Conservation (phyloP, 495 filamentous ascomycete genomes). For the Pyrenula aspistea region DNA sequence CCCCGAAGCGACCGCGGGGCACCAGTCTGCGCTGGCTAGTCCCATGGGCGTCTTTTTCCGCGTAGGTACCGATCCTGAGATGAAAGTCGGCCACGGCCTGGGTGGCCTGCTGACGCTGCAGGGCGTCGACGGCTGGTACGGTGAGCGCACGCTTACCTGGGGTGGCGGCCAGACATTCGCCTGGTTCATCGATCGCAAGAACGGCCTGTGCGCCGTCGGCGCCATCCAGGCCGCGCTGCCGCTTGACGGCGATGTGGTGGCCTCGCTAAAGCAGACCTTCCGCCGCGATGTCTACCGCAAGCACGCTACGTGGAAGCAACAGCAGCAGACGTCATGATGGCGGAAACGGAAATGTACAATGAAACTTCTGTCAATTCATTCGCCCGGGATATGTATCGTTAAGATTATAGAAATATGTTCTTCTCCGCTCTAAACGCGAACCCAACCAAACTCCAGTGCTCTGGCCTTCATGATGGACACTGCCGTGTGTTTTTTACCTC, state of each 20-base stretch:
- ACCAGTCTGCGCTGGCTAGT: slow-evolving; percentile 9
- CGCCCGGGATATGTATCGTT: neutral
- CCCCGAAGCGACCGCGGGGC: slow-evolving; percentile 8
- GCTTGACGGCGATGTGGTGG: slow-evolving; percentile 13
- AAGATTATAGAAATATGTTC: too few species aligned
- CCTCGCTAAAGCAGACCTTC: slow-evolving; percentile 28
- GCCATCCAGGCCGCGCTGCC: slow-evolving; percentile 26
- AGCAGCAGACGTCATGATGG: neutral
- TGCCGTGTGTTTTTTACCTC: neutral
- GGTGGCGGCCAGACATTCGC: slow-evolving; percentile 20
- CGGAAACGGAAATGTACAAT: neutral
- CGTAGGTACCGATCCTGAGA: slow-evolving; percentile 13
- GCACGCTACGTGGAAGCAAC: neutral
- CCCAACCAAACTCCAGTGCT: neutral
- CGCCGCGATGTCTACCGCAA: slow-evolving; percentile 29
- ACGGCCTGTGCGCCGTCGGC: slow-evolving; percentile 27
- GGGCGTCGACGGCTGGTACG: slow-evolving; percentile 25
- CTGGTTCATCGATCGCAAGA: slow-evolving; percentile 36
- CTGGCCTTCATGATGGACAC: neutral
- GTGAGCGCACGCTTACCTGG: slow-evolving; percentile 12
- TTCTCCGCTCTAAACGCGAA: neutral
- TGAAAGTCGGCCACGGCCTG: slow-evolving; percentile 13
- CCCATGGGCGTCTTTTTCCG: slow-evolving; percentile 14
- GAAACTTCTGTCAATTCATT: neutral
- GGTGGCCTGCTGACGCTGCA: slow-evolving; percentile 17